Evolutionary conservation across 495 filamentous ascomycete species (phyloP).

Genomic region (Emericellopsis terricola): DNA sequence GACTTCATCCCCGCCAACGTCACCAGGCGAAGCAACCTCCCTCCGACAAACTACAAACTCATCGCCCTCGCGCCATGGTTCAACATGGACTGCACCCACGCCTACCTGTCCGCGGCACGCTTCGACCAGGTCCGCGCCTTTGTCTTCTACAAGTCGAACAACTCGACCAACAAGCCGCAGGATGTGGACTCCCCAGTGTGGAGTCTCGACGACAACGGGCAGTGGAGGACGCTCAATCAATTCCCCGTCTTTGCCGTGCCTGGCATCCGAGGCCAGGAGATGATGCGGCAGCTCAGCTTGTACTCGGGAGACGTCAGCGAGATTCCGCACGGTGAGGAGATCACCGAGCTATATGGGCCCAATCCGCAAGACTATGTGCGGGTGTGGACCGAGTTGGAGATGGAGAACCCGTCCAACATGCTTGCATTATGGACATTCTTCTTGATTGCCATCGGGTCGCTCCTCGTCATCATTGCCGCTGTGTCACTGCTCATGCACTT

Average conservation of each 20-base stretch:
- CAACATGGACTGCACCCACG: conserved; percentile 42
- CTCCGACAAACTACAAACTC: conserved; percentile 39
- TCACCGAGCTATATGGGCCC: conserved; percentile 40
- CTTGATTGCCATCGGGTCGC: conserved; percentile 58
- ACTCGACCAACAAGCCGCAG: conserved; percentile 41
- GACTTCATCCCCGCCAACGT: conserved; percentile 53
- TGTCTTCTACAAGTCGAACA: conserved; percentile 54
- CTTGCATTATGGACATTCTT: conserved; percentile 72
- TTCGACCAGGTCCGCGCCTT: conserved; percentile 41
- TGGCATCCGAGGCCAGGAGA: conserved; percentile 36
- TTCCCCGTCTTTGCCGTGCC: conserved; percentile 81
- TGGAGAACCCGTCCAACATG: conserved; percentile 21
- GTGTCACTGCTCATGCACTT: conserved; percentile 59
- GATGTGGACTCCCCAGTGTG: conserved; percentile 37
- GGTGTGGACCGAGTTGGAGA: conserved; percentile 27
- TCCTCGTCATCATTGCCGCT: conserved; percentile 42
- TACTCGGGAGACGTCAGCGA: conserved; percentile 57
- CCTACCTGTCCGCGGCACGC: conserved; percentile 47
- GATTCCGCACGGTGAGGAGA: conserved; percentile 36
- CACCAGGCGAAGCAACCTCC: conserved; percentile 51
- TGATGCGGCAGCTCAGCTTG: conserved; percentile 53
- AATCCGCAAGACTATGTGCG: conserved; percentile 40
- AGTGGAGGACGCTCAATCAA: conserved; percentile 42
- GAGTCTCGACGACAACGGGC: conserved; percentile 41
- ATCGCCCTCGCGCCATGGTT: conserved; percentile 88